Base-by-base conservation (phyloP, 148 eudicot species). In the Rhododendron simsii region DNA sequence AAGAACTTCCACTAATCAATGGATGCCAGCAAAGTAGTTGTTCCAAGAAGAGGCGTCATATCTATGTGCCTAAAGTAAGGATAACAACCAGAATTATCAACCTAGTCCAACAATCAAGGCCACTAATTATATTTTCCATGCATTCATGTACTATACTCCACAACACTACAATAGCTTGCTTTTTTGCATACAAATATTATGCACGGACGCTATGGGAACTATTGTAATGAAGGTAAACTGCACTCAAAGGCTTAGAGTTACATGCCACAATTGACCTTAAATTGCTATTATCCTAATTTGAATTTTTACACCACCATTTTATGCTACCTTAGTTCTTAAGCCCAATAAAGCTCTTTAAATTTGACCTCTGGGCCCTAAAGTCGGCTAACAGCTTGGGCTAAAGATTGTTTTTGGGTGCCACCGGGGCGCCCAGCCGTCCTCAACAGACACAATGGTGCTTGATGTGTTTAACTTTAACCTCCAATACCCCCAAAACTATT, bases 31-130 rank as follows among this genome's bases (percentile, higher is more conserved):
- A 75, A 18, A 75, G 3, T 16, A 37, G 47, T 15, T 35, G 69
- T 37, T 39, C 37, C 71, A 44, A 78, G n/a, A 35, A 61, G 15
- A 48, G 81, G 3, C 20, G 0, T 47, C 53, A 53, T 28, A 48
- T 74, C 45, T 23, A 39, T 11, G 48, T 73, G 16, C 82, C 44
- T 57, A 21, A 73, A 37, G 48, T 30, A 81, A 16, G 33, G 7
- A 44, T 83, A 83, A 81, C 87, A 81, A 33, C 78, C 51, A 39
- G 57, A 57, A 53, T 47, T 20, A 67, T 65, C 51, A 13, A 47
- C 48, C 39, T 78, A 57, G 48, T 48, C 41, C 57, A 35, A 67
- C 39, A 48, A 61, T 39, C 78, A 28, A 79, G 18, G 57, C 35
- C 80, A 48, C 5, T 65, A 83, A 69, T 3, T 47, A 65, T 44